Conservation (phyloP, 1,139 yeast species). For the Chernovozyma aurita region DNA sequence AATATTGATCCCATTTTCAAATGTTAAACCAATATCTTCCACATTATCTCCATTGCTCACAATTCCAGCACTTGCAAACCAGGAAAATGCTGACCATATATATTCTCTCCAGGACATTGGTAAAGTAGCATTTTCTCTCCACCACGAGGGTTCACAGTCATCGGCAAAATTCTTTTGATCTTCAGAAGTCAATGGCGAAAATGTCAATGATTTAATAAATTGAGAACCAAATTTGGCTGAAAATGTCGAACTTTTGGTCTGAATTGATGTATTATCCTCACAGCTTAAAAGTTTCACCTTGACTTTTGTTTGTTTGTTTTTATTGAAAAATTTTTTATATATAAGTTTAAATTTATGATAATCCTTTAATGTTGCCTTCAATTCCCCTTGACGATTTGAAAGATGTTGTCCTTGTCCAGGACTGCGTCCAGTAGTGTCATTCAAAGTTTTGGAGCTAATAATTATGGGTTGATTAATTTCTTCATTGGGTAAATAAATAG, state of each 20-base stretch:
- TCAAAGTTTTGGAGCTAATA: conserved; percentile 1
- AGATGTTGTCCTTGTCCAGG: conserved; percentile 3
- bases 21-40: background rate
- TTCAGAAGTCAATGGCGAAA: background rate
- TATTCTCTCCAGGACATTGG: conserved; percentile 61
- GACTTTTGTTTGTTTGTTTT: conserved; percentile 2
- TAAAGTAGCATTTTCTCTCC: conserved; percentile 42
- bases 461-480: conserved; percentile 13
- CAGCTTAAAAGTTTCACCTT: background rate
- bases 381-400: background rate
- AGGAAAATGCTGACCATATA: conserved; percentile 67
- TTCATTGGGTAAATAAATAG: conserved; percentile 27
- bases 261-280: conserved; percentile 22
- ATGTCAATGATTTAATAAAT: conserved; percentile 1
- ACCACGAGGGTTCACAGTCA: conserved; percentile 39
- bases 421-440: background rate
- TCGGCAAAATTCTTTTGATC: conserved; percentile 12
- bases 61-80: conserved; percentile 87
- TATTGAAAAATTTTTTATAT: conserved; percentile 23
- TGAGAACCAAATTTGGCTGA: conserved; percentile 9
- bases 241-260: conserved; percentile 16
- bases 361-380: conserved; percentile 33
- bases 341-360: conserved; percentile 33
- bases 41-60: conserved; percentile 16
- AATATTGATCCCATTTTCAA: background rate